Base-by-base conservation (phyloP, 1,284 basidiomycete species). In the Peniophora sp. region DNA sequence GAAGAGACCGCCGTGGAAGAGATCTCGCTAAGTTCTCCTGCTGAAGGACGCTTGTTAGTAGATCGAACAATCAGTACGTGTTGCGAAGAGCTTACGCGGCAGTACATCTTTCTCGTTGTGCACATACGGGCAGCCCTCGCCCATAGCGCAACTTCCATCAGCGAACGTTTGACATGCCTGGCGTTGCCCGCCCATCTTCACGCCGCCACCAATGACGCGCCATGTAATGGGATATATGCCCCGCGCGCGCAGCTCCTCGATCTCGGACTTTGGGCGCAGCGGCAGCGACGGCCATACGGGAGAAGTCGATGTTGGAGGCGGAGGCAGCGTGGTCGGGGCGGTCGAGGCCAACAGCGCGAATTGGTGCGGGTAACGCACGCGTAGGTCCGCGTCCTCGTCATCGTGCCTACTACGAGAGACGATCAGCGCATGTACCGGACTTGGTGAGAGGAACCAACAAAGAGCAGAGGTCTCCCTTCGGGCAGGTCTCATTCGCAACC, bases 381-480 rank as follows among this genome's bases (percentile, higher is more conserved):
- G 44, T 25, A 25, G 44, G 14, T 45, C 12, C 17, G 44, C 22
- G 23, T 45, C 23, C 23, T 45, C 44, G 20, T 24, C 14, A 16
- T 16, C 14, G 19, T 45, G 44, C 20, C 16, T 10, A 45, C 23
- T 45, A 24, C n/a, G 10, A 22, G 20, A 3, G 8, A 8, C 5
- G 20, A 24, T 47, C 46, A 16, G 49, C 25, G 19, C 45, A 43
- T 44, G 34, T 51, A 6, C 39, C 22, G 20, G 49, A 51, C n/a
- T 8, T 16, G 6, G 25, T 3, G 22, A 19, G 39, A 9, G 35
- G 22, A 24, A 63, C 83, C 64, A 52, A 88, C 85, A 86, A 89
- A 35, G 80, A 85, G 60, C 85, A 89, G 19, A 67, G 68, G 51
- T 73, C 71, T 12, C 83, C 83, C 58, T 77, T 81, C 2, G 79